Conservation (phyloP, 148 eudicot genomes). For the Silene uniflora region DNA sequence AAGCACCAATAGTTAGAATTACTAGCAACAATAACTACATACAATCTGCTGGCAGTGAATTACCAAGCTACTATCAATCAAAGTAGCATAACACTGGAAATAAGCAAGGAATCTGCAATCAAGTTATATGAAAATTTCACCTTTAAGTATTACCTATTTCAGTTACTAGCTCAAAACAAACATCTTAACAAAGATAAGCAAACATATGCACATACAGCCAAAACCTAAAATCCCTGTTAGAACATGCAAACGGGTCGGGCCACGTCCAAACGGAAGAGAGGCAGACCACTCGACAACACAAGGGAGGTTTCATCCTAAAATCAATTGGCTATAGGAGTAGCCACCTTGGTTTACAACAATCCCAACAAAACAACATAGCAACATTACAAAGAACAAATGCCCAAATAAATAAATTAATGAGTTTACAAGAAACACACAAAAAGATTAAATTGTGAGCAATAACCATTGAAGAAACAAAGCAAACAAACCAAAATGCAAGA, state of each 20-base stretch:
- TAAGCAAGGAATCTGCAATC: neutral
- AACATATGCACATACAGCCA: too few species aligned
- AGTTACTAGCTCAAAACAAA: neutral
- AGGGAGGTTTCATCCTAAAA: too few species aligned
- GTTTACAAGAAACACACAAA: neutral
- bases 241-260: too few species aligned
- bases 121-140: neutral
- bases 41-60: neutral
- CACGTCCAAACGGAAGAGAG: too few species aligned
- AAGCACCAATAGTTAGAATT: neutral
- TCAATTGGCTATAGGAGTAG: too few species aligned
- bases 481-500: neutral
- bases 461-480: neutral
- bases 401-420: neutral
- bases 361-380: neutral
- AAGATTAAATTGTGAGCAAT: neutral
- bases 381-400: constrained; percentile 7
- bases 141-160: neutral
- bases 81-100: constrained; percentile 4
- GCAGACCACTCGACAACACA: too few species aligned
- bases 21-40: neutral
- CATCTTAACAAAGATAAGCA: too few species aligned
- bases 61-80: neutral
- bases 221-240: too few species aligned
- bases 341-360: too few species aligned